A percentile compares a stretch with the other conserved stretches of the same genome.
phyloP scores from a whole-genome alignment of 768 basidiomycete species.

The Pisolithus microcarpus region DNA sequence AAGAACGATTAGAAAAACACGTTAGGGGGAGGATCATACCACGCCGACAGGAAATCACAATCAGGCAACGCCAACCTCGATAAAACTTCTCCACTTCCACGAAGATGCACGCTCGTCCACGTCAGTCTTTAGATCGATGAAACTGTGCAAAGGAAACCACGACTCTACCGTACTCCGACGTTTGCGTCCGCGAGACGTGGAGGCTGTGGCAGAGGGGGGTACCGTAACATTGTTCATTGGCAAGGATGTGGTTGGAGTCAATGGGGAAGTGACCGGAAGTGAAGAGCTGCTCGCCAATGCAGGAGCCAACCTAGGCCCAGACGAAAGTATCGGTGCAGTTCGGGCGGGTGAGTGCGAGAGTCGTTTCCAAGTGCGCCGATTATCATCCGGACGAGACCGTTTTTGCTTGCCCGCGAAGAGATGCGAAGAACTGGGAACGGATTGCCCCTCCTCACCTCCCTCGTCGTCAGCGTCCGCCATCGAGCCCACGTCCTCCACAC shows the following conservation, averaged over 20 bases:
- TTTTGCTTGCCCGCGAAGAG: conserved; percentile 6
- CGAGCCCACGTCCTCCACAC: conserved; percentile 15
- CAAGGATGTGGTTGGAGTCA: conserved; percentile 8
- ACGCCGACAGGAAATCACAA: background rate
- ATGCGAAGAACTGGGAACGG: conserved; percentile 6
- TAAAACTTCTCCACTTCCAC: conserved; percentile 58
- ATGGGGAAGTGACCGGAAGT: conserved; percentile 1
- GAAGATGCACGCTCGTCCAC: conserved; percentile 22
- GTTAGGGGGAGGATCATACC: too few species aligned
- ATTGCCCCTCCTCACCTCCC: conserved; percentile 19
- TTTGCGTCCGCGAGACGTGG: conserved; percentile 10
- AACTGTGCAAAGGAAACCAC: conserved; percentile 55
- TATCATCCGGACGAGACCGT: background rate
- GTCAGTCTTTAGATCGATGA: conserved; percentile 56
- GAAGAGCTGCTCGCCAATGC: too few species aligned
- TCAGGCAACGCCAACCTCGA: conserved; percentile 39
- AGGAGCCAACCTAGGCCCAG: background rate
- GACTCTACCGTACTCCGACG: conserved; percentile 39
- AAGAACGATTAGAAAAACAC: background rate
- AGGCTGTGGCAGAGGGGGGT: background rate
- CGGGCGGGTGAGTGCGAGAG: background rate
- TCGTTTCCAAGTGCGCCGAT: background rate
- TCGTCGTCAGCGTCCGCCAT: conserved; percentile 30
- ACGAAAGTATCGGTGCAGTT: background rate
- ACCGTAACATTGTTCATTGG: background rate